phyloP scores from a whole-genome alignment of 176 grass and related monocot genomes.

The Aegilops bicornis region DNA sequence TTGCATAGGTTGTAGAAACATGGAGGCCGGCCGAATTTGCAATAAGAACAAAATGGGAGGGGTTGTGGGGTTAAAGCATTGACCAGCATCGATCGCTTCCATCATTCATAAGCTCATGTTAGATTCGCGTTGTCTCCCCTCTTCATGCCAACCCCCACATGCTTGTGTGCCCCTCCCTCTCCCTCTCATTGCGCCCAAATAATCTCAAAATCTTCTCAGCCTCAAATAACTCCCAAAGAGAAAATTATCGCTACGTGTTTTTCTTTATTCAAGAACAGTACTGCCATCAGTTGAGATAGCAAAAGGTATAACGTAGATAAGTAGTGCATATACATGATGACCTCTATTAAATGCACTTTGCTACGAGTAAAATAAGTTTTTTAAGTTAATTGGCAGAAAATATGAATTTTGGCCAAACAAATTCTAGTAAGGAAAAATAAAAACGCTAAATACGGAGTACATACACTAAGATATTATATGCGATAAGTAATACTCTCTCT shows the following conservation, averaged over 20 bases:
- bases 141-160: conserved; percentile 76
- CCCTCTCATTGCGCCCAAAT: conserved; percentile 35
- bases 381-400: not conserved
- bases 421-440: not conserved
- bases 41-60: conserved; percentile 72
- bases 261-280: not conserved
- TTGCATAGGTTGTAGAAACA: not conserved
- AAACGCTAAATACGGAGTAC: not conserved
- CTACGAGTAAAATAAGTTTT: not conserved
- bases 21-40: conserved; percentile 32
- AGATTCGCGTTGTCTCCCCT: conserved; percentile 99
- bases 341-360: not conserved
- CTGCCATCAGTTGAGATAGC: conserved; percentile 29
- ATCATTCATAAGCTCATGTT: conserved; percentile 83
- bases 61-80: conserved; percentile 68
- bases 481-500: no score
- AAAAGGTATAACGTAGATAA: not conserved
- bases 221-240: conserved; percentile 35
- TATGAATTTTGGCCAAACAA: not conserved
- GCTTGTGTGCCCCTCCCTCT: conserved; percentile 51
- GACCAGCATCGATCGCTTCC: conserved; percentile 79
- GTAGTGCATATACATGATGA: not conserved
- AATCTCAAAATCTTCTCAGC: conserved; percentile 7
- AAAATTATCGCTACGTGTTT: not conserved
- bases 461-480: not conserved